phyloP scores from a whole-genome alignment of 1,284 basidiomycete genomes.

The Puccinia sorghi region DNA sequence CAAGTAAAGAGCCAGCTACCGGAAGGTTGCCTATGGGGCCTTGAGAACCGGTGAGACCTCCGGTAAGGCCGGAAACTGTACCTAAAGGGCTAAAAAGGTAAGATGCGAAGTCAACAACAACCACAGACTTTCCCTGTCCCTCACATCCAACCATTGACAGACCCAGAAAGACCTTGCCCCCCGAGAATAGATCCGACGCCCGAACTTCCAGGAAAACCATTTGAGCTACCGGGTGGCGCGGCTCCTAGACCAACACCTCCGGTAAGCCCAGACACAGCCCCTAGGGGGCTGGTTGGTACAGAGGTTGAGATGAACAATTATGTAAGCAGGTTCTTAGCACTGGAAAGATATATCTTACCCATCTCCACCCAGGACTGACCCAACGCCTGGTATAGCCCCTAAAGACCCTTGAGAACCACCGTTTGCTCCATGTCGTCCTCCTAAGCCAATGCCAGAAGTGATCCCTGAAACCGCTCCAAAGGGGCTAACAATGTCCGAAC shows the following conservation, averaged over 20 bases:
- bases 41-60: not conserved
- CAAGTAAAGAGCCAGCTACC: not conserved
- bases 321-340: no score
- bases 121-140: not conserved
- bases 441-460: not conserved
- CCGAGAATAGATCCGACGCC: not conserved
- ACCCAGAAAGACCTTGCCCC: not conserved
- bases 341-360: no score
- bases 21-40: not conserved
- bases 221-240: not conserved
- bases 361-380: not conserved
- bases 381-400: not conserved
- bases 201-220: not conserved
- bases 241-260: not conserved
- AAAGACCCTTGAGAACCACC: not conserved
- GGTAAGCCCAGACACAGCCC: not conserved
- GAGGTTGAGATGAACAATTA: not conserved
- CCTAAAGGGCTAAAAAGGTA: not conserved
- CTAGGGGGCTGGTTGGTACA: not conserved
- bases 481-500: not conserved
- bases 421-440: not conserved
- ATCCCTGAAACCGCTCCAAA: not conserved
- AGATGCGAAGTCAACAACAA: not conserved
- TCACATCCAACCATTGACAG: not conserved
- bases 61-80: not conserved